Evolutionary conservation across 805 yeast species (phyloP), one percentile per base, ranked within the genome.

Genomic region (Candida insectalens): DNA sequence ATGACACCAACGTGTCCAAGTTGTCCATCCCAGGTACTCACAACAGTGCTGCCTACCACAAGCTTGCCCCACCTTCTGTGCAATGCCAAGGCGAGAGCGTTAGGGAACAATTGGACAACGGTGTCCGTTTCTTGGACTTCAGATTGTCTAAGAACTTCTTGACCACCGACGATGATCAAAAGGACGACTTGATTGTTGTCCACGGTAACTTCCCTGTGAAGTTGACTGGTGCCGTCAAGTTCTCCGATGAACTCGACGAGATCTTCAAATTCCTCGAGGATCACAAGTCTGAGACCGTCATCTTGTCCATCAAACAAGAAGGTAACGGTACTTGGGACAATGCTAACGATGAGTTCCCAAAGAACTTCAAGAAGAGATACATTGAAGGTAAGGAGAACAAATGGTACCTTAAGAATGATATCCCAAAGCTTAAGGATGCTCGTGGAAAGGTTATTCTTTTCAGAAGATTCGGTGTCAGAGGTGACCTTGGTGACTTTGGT

Each of bases 1-100:
- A 77, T 48, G 61, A 73, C 51, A 59, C 67, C 15, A 47, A 47
- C 27, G 40, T 82, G 23, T 63, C 79, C 3, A 58, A 66, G 36
- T 62, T 82, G 34, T 62, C 88, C 0, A 62, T 82, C 33, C 87
- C 89, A 7, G 92, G 92, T n/a, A 81, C 89, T n/a, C 92, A 82
- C 59, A 81, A 82, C 51, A 67, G 83, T 27, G 84, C 81, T 10
- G 89, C 89, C 5, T 74, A 70, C 44, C 77, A 77, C 50, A 39
- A 36, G 20, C 60, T 69, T 6, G 79, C 88, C 2, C 57, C 79
- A 30, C 89, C 89, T 19, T 73, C 84, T 0, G 88, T 82, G 20
- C 79, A 75, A 50, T 82, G 92, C 52, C 92, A 82, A 53, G 80
- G 74, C 13, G 70, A 63, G 6, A 54, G 73, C 1, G 63, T 82